phyloP scores from a whole-genome alignment of 2,329 filamentous ascomycete species.

The Paraphoma sp. region DNA sequence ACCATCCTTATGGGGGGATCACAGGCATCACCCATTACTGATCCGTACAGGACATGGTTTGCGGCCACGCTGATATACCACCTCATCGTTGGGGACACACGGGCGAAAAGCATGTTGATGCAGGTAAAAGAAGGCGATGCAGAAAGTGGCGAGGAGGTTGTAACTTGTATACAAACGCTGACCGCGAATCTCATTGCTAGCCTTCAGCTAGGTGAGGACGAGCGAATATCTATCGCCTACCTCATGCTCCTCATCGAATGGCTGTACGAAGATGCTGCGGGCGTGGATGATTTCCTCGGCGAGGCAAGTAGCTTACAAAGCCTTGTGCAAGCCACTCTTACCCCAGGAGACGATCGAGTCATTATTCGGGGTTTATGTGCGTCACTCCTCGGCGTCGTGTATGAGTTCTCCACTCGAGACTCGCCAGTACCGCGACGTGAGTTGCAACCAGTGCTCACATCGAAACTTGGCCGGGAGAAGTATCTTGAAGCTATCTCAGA shows the following conservation, averaged over 20 bases:
- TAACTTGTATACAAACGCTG: conserved; percentile 90
- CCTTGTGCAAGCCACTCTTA: conserved; percentile 74
- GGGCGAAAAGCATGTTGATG: conserved; percentile 81
- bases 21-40: conserved; percentile 66
- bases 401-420: conserved; percentile 98
- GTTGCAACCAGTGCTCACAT: conserved; percentile 77
- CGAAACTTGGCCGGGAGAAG: conserved; percentile 81
- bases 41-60: conserved; percentile 91
- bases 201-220: conserved; percentile 77
- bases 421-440: conserved; percentile 85
- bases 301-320: conserved; percentile 94
- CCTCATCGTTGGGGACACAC: conserved; percentile 77
- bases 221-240: conserved; percentile 81
- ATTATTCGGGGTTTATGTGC: conserved; percentile 84
- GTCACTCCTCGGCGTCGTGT: conserved; percentile 83
- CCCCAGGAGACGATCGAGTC: conserved; percentile 60
- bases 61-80: conserved; percentile 87
- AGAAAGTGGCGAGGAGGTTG: conserved; percentile 87
- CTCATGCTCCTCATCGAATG: conserved; percentile 87
- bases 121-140: conserved; percentile 87
- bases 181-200: conserved; percentile 84
- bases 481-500: conserved; percentile 84
- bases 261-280: conserved; percentile 91
- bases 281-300: conserved; percentile 88
- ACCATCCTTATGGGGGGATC: conserved; percentile 78